Conservation (phyloP, 495 filamentous ascomycete genomes). For the Hypoxylon intermedium region DNA sequence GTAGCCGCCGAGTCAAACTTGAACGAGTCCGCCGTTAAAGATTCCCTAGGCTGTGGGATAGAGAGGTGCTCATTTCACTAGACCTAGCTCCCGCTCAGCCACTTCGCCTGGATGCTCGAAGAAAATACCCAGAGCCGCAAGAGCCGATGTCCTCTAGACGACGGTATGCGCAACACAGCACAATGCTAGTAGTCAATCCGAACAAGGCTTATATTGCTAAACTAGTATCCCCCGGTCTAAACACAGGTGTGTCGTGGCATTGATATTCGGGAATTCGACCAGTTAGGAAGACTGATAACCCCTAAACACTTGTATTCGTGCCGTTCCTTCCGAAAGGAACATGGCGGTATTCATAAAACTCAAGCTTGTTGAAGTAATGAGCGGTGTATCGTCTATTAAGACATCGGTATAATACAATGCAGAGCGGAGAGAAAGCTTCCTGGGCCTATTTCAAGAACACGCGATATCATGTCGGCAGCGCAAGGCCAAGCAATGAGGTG, state of each 20-base stretch:
- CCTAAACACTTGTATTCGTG: neutral
- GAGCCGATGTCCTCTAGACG: too few species aligned
- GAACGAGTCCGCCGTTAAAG: neutral
- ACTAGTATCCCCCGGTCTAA: neutral
- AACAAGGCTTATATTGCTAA: neutral
- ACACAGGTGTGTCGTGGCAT: neutral
- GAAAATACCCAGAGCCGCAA: too few species aligned
- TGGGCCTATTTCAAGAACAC: neutral
- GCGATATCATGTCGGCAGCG: neutral
- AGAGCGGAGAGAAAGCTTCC: neutral
- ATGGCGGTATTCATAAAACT: neutral
- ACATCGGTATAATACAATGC: slow-evolving; percentile 4
- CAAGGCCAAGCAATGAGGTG: slow-evolving; percentile 1
- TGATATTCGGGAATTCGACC: neutral
- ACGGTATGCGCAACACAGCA: too few species aligned
- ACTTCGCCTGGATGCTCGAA: neutral
- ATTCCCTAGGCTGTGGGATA: neutral
- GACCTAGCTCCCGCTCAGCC: too few species aligned
- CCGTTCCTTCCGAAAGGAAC: too few species aligned
- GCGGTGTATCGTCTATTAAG: slow-evolving; percentile 13
- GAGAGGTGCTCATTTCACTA: neutral
- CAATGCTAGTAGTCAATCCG: too few species aligned
- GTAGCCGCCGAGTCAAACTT: neutral
- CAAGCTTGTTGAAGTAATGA: slow-evolving; percentile 7
- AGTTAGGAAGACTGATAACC: neutral